Evolutionary conservation across 768 basidiomycete species (phyloP).

Genomic region (Rhizopogon vinicolor): DNA sequence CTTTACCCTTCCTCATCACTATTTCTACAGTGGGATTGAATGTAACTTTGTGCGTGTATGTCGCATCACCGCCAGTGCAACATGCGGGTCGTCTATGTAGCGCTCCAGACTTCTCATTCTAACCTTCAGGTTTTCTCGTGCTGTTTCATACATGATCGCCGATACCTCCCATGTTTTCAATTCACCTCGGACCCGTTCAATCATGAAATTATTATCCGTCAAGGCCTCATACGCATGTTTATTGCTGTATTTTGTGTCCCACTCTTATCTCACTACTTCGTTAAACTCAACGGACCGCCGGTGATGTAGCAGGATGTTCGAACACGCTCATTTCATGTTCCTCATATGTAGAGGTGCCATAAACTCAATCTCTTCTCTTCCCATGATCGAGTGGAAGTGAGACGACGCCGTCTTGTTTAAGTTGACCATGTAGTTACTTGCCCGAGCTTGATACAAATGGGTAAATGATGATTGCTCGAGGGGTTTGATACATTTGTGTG

Average conservation of each 20-base stretch:
- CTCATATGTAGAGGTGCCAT: conserved; percentile 15
- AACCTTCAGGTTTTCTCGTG: conserved; percentile 32
- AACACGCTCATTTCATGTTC: conserved; percentile 29
- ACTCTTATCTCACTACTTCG: conserved; percentile 21
- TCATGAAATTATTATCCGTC: conserved; percentile 17
- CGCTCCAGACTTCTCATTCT: conserved; percentile 14
- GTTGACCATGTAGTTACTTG: conserved; percentile 1
- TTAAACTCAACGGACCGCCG: conserved; percentile 12
- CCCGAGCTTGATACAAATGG: conserved; percentile 2
- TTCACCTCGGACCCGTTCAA: conserved; percentile 27
- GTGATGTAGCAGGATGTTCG: conserved; percentile 23
- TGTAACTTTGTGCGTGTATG: conserved; percentile 14
- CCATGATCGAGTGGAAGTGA: conserved; percentile 20
- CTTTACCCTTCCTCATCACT: conserved; percentile 23
- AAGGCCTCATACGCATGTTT: conserved; percentile 19
- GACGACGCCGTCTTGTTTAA: conserved; percentile 10
- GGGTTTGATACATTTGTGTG: not conserved
- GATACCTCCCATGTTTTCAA: conserved; percentile 17
- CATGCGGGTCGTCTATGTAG: conserved; percentile 12
- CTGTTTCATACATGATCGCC: conserved; percentile 27
- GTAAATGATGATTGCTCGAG: conserved; percentile 3
- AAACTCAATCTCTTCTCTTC: conserved; percentile 12
- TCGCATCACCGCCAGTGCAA: conserved; percentile 17
- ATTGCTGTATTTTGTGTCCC: conserved; percentile 17
- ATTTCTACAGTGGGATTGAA: conserved; percentile 40